Conservation (phyloP, 768 basidiomycete genomes). For the Phlebiopsis flavidoalba region DNA sequence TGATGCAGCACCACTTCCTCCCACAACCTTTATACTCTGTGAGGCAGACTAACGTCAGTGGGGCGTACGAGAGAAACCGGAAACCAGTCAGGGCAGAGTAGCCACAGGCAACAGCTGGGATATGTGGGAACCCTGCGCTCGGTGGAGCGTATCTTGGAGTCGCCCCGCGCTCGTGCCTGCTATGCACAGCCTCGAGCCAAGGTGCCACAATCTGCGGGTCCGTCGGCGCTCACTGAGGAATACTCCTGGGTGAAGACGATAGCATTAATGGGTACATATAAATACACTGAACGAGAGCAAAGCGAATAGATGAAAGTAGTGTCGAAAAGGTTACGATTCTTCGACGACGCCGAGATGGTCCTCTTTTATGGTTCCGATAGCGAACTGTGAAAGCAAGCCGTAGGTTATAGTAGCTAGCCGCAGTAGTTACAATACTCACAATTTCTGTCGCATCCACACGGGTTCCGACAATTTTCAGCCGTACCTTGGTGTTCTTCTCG, state of each 20-base stretch:
- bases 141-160: conserved; percentile 3
- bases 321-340: conserved; percentile 21
- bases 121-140: background rate
- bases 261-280: conserved; percentile 1
- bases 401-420: background rate
- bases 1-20: background rate
- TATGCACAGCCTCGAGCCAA: background rate
- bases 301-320: background rate
- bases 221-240: background rate
- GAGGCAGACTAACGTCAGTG: background rate
- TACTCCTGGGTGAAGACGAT: background rate
- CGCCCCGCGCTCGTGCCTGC: background rate
- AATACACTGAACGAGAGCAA: background rate
- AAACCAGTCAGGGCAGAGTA: background rate
- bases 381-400: conserved; percentile 55
- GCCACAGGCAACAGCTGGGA: background rate
- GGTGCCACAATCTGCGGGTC: background rate
- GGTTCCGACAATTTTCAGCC: conserved; percentile 97
- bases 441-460: conserved; percentile 98
- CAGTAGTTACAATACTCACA: conserved; percentile 40
- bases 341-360: conserved; percentile 95
- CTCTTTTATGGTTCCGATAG: conserved; percentile 97
- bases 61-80: background rate
- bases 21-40: background rate
- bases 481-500: conserved; percentile 87